These are phyloP conservation scores for Botrytis deweyae DNA, from an alignment of 2,329 filamentous ascomycete species.

Conservation along the genomic window DNA sequence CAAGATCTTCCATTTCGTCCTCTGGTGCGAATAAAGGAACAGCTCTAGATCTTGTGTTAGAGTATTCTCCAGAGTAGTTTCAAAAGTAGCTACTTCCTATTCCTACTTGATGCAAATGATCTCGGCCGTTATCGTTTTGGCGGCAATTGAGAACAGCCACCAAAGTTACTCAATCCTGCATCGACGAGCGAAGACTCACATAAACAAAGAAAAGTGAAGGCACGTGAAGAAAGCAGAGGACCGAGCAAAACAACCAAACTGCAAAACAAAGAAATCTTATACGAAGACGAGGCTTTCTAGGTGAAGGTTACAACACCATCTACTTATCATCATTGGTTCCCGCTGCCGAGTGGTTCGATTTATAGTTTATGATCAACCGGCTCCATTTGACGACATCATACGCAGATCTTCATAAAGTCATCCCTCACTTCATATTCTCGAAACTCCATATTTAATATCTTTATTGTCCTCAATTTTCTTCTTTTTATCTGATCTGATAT, in stretches of 20 bases:
- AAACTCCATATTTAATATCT: neutral
- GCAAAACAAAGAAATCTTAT: neutral
- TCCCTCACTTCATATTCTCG: neutral
- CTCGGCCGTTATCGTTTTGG: neutral
- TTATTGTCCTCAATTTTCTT: neutral
- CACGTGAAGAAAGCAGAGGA: neutral
- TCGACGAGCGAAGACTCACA: neutral
- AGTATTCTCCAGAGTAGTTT: neutral
- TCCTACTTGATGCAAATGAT: neutral
- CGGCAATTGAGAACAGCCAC: conserved; percentile 6
- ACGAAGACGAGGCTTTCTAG: neutral
- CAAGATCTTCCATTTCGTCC: neutral
- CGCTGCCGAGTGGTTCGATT: neutral
- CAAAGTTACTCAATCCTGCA: neutral
- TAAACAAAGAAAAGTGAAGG: neutral
- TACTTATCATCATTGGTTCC: neutral
- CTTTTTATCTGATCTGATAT: neutral
- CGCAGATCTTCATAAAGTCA: conserved; percentile 5
- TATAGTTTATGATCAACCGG: neutral
- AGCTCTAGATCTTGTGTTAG: neutral
- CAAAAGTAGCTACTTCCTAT: neutral
- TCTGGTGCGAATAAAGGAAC: neutral
- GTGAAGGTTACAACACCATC: neutral
- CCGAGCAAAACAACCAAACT: neutral
- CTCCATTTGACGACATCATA: conserved; percentile 6